phyloP scores from a whole-genome alignment of 768 basidiomycete genomes.

The Tephrocybe sp. region DNA sequence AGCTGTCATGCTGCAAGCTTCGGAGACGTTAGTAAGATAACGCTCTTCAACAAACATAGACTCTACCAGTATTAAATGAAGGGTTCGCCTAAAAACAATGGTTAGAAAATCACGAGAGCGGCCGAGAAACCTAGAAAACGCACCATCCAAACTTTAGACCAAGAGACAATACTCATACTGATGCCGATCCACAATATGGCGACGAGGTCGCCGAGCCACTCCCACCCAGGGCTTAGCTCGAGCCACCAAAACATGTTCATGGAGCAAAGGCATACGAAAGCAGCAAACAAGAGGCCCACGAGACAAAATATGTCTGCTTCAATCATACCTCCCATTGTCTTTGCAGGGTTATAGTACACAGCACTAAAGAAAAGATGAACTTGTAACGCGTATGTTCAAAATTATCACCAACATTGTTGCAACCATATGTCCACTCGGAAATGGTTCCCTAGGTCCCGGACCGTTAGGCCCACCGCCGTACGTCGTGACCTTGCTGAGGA shows the following conservation, averaged over 20 bases:
- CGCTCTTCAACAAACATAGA: not conserved
- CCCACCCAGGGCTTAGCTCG: slow-evolving; percentile 67
- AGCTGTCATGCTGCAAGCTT: slow-evolving; percentile 82
- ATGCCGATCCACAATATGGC: slow-evolving; percentile 83
- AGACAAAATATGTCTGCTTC: slow-evolving; percentile 86
- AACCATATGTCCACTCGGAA: slow-evolving; percentile 86
- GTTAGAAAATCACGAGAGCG: not conserved
- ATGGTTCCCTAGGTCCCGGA: slow-evolving; percentile 52
- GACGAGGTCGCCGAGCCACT: slow-evolving; percentile 71
- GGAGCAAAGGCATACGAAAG: slow-evolving; percentile 70
- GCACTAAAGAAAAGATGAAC: slow-evolving; percentile 39
- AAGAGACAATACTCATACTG: slow-evolving; percentile 80
- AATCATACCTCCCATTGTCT: slow-evolving; percentile 90
- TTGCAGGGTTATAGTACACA: slow-evolving; percentile 93
- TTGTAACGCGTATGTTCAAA: not conserved
- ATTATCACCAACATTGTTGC: slow-evolving; percentile 77
- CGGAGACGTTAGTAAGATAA: not conserved
- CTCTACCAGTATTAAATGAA: slow-evolving; percentile 81
- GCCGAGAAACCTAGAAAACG: slow-evolving; percentile 5
- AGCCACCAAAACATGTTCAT: slow-evolving; percentile 83
- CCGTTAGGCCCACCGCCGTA: slow-evolving; percentile 28
- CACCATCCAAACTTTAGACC: slow-evolving; percentile 90
- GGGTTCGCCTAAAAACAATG: slow-evolving; percentile 54
- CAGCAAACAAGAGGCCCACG: slow-evolving; percentile 66
- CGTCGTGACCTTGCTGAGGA: slow-evolving; percentile 62